Evolutionary conservation across 2,329 filamentous ascomycete genomes (phyloP).

Genomic region (Pseudogymnoascus sp.): DNA sequence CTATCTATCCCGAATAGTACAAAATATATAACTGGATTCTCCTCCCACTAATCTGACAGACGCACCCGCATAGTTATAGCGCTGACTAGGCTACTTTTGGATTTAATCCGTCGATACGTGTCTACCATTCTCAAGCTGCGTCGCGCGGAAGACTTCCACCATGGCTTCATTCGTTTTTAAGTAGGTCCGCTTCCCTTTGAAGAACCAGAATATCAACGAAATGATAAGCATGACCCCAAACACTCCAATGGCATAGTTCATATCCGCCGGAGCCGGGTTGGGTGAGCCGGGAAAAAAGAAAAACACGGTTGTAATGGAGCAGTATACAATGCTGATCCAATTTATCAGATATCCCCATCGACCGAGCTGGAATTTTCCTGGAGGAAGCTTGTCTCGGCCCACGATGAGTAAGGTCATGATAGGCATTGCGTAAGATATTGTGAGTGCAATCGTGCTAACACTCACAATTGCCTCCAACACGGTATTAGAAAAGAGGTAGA

Average conservation of each 20-base stretch:
- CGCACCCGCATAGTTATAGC: too few relatives aligned
- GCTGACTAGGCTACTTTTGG: too few relatives aligned
- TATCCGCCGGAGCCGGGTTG: slow-evolving; percentile 39
- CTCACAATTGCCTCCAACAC: slow-evolving; percentile 47
- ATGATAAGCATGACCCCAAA: slow-evolving; percentile 48
- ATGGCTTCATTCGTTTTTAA: slow-evolving; percentile 12
- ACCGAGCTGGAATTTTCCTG: slow-evolving; percentile 39
- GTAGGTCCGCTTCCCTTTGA: slow-evolving; percentile 31
- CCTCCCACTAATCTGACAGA: too few relatives aligned
- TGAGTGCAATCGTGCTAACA: slow-evolving; percentile 49
- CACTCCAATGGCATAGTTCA: slow-evolving; percentile 52
- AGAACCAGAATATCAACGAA: slow-evolving; percentile 42
- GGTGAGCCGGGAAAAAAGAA: slow-evolving; percentile 46
- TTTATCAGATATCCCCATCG: slow-evolving; percentile 38
- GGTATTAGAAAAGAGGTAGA: slow-evolving; percentile 47
- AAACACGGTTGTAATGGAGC: slow-evolving; percentile 44
- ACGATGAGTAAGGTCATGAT: slow-evolving; percentile 41
- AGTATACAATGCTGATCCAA: slow-evolving; percentile 45
- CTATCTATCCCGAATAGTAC: too few relatives aligned
- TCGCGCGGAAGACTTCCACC: slow-evolving; percentile 12
- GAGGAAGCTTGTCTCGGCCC: slow-evolving; percentile 45
- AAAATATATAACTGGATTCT: too few relatives aligned
- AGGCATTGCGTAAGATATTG: slow-evolving; percentile 44
- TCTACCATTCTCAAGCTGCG: slow-evolving; percentile 11
- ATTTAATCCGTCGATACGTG: background rate